These are phyloP conservation scores for Clonostachys solani DNA, from an alignment of 2,329 filamentous ascomycete genomes.

Conservation along the genomic window DNA sequence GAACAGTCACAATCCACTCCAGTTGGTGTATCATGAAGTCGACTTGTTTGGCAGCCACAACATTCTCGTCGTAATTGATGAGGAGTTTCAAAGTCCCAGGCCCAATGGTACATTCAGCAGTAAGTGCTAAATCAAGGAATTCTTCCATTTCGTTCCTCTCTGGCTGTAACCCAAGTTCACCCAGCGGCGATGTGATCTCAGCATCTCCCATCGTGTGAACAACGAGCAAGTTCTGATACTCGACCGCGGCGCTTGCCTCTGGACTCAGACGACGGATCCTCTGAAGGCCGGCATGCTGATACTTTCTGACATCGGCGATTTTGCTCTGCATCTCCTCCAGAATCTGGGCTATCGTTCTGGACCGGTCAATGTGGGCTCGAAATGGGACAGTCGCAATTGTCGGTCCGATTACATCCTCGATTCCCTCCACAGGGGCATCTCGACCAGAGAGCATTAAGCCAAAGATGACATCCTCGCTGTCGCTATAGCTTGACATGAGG, in stretches of 20 bases:
- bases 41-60: neutral
- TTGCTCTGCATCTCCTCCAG: slow-evolving; percentile 23
- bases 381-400: slow-evolving; percentile 5
- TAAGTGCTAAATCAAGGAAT: slow-evolving; percentile 28
- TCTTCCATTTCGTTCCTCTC: too few species aligned
- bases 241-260: slow-evolving; percentile 3
- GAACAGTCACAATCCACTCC: neutral
- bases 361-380: slow-evolving; percentile 13
- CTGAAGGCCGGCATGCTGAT: slow-evolving; percentile 10
- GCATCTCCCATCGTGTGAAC: too few species aligned
- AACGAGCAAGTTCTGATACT: slow-evolving; percentile 9
- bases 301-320: slow-evolving; percentile 5
- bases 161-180: too few species aligned
- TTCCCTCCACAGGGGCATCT: slow-evolving; percentile 2
- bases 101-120: neutral
- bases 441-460: slow-evolving; percentile 3
- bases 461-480: slow-evolving; percentile 4
- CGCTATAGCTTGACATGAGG: neutral
- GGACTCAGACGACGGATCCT: slow-evolving; percentile 6
- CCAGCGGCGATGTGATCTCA: too few species aligned
- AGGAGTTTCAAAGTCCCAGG: slow-evolving; percentile 18
- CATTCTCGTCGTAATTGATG: neutral
- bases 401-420: slow-evolving; percentile 2
- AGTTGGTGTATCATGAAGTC: neutral
- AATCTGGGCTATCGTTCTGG: slow-evolving; percentile 15